Conservation (phyloP, 1,284 basidiomycete genomes). For the Sanghuangporus baumii region DNA sequence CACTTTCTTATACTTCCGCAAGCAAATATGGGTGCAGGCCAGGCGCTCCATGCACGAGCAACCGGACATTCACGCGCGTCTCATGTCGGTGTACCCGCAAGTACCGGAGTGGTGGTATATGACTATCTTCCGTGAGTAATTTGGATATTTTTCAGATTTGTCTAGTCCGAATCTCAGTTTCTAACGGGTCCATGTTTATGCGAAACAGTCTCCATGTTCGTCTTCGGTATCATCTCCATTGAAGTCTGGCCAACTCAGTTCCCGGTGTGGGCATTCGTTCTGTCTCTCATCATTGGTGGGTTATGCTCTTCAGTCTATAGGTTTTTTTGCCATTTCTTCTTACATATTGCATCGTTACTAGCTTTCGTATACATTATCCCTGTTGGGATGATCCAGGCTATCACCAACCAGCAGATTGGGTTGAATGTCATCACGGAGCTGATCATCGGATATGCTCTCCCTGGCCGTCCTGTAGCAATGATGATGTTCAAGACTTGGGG, state of each 20-base stretch:
- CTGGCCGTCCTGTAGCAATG: conserved; percentile 32
- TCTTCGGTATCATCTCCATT: conserved; percentile 29
- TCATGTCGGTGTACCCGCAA: conserved; percentile 22
- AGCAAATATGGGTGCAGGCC: conserved; percentile 29
- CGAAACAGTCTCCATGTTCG: conserved; percentile 24
- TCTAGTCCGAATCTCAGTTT: too few relatives aligned
- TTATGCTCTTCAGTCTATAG: not conserved
- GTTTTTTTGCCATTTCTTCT: not conserved
- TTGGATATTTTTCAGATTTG: not conserved
- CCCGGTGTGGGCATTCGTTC: conserved; percentile 33
- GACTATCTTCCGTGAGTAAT: conserved; percentile 16
- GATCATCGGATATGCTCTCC: conserved; percentile 35
- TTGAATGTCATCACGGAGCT: conserved; percentile 44
- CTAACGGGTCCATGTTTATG: too few relatives aligned
- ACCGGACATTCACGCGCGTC: conserved; percentile 24
- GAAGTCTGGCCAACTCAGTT: conserved; percentile 31
- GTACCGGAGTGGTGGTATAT: conserved; percentile 24
- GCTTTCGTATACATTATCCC: conserved; percentile 41
- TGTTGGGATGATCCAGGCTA: conserved; percentile 40
- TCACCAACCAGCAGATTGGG: conserved; percentile 39
- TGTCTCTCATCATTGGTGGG: conserved; percentile 29
- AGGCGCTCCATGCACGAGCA: conserved; percentile 20
- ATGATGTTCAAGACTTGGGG: conserved; percentile 35
- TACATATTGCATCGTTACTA: conserved; percentile 13
- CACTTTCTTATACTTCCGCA: conserved; percentile 31